A percentile compares a stretch with the other conserved stretches of the same genome.
Evolutionary conservation across 257 asterid genomes (phyloP).

Genomic region (Solanum virginianum): DNA sequence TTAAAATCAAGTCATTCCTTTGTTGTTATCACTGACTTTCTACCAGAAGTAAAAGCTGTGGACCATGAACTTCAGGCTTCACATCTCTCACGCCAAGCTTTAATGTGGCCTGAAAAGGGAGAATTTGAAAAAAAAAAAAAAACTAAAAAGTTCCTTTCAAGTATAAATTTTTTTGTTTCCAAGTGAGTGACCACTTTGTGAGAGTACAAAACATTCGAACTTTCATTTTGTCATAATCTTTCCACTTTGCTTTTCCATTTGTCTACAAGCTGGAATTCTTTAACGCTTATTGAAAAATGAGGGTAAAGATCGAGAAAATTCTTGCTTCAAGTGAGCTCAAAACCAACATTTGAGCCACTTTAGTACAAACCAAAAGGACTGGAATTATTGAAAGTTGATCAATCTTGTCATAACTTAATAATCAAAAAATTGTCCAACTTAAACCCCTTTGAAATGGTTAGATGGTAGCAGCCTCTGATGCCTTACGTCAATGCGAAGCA

Average conservation of each 20-base stretch:
- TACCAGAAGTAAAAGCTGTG: conserved; percentile 19
- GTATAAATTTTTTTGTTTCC: neutral
- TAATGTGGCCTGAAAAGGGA: conserved; percentile 10
- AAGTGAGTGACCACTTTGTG: conserved; percentile 17
- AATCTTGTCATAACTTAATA: neutral
- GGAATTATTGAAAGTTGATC: neutral
- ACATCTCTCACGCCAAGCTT: neutral
- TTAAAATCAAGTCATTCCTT: conserved; percentile 9
- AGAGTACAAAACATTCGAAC: neutral
- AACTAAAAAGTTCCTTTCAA: neutral
- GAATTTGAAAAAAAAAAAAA: neutral
- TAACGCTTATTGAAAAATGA: neutral
- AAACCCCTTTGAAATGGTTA: too few species aligned
- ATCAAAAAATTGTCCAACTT: neutral
- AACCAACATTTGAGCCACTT: neutral
- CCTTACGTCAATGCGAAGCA: neutral
- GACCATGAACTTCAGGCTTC: conserved; percentile 9
- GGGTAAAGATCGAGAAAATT: neutral
- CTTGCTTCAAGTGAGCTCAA: neutral
- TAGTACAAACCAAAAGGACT: too few species aligned
- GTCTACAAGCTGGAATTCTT: neutral
- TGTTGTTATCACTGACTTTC: conserved; percentile 1
- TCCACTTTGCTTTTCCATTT: neutral
- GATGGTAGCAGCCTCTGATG: neutral
- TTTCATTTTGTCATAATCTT: conserved; percentile 3